Evolutionary conservation across 116 monocot species (phyloP).

Genomic region (Thalassia testudinum): DNA sequence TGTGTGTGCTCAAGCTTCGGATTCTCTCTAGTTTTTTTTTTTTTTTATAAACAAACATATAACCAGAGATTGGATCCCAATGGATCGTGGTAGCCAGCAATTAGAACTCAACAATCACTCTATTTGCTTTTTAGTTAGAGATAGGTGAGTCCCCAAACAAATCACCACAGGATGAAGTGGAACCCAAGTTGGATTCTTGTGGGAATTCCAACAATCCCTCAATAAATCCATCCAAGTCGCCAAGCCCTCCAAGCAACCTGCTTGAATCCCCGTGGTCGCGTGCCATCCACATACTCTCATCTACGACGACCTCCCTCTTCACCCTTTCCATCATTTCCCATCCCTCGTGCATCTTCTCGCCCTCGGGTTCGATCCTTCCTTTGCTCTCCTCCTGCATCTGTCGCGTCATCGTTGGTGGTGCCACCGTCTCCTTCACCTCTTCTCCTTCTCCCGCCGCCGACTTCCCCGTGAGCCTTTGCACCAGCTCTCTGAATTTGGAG

Average conservation of each 20-base stretch:
- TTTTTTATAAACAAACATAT: too few species aligned
- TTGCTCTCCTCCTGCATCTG: not conserved
- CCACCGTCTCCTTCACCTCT: not conserved
- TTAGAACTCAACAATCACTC: too few species aligned
- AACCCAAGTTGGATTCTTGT: not conserved
- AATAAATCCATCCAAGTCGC: constrained; percentile 4
- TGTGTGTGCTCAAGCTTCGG: too few species aligned
- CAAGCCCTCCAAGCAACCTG: not conserved
- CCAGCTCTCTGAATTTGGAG: constrained; percentile 42
- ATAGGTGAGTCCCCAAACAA: too few species aligned
- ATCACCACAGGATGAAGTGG: not conserved
- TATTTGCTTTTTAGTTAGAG: too few species aligned
- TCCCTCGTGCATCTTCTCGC: too few species aligned
- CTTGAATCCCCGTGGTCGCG: too few species aligned
- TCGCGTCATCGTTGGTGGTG: too few species aligned
- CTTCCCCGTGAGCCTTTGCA: constrained; percentile 57
- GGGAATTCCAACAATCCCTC: not conserved
- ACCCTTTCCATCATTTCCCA: not conserved
- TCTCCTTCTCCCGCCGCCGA: not conserved
- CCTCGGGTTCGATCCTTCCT: not conserved
- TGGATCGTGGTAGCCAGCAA: too few species aligned
- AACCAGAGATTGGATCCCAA: too few species aligned
- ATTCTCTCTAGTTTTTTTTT: too few species aligned
- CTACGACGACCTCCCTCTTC: not conserved
- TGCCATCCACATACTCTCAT: too few species aligned